Evolutionary conservation across 2,329 filamentous ascomycete species (phyloP), one percentile per base, ranked within the genome.

Genomic region (Pyricularia grisea): DNA sequence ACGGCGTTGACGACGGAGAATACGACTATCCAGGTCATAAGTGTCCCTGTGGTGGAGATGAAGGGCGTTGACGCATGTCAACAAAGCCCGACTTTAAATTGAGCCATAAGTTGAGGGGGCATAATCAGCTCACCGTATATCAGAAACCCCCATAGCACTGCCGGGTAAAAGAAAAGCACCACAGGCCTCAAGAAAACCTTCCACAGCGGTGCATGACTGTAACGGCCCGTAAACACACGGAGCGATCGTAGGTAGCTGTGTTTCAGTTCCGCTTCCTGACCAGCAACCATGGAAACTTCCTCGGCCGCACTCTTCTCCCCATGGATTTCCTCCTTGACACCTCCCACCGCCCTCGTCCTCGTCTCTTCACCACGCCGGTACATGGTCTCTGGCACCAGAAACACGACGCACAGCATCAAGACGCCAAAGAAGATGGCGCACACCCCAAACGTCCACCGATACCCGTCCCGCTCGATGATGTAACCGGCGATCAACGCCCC

Each of bases 341-440:
- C 42, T 6, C 4, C 42, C 42, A 50, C 42, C 6, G 27, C 2
- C 33, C 25, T 66, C 63, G 65, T 17, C 31, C 30, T 67, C 42
- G 50, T 69, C 42, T 50, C 42, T 17, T 70, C 71, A 9, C 14
- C 72, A 27, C 83, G 77, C 68, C 76, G 77, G 74, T 83, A 86
- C 1, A 80, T 79, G 20, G 84, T 85, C 72, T 85, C 83, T 0
- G 83, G 83, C 3, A 84, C 82, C 69, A 85, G 81, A 65, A 85
- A 76, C 68, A 83, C 74, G 23, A 84, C 78, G 2, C 81, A 74
- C 17, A 83, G 71, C 23, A 80, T 75, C 67, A 84, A 75, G 2
- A 81, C 71, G 1, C 80, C 82, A 20, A 81, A 79, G 70, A 83
- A 78, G 42, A 82, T 81, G 67, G 79, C 79, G 31, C 83, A 81